Evolutionary conservation across 768 basidiomycete species (phyloP), one percentile per base, ranked within the genome.

Genomic region (Hericium alpestre): DNA sequence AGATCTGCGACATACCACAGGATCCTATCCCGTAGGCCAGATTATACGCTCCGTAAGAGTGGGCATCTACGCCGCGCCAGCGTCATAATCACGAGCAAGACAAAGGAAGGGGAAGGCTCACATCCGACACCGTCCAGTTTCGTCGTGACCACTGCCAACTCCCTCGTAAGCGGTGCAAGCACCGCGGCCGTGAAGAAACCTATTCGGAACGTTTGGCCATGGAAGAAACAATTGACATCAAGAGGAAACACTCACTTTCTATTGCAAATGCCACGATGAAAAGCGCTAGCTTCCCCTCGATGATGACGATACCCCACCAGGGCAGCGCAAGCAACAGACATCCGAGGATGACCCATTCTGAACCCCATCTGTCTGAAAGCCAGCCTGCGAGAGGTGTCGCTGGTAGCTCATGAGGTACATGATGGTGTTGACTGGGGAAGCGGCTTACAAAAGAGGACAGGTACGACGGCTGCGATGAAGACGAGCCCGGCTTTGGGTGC

Each of bases 21-120:
- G 82, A 77, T 32, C 85, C 87, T 56, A 85, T 65, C 1, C 83
- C 86, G 59, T 82, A 87, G 2, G 80, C 80, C 11, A 89, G 64
- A 69, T 88, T 90, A 65, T 87, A 87, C 0, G 81, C 82, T 3
- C 81, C 87, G 63, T 87, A 90, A 3, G 86, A 76, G 63, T 89
- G 86, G 0, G 79, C 87, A 67, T 84, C 87, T 89, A 61, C 32
- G 32, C 8, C 32, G 9, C 32, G 9, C 32, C 32, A 32, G 8
- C 32, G 9, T 32, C 32, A 32, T 32, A 10, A 32, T 32, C 32
- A 32, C 32, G 2, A 32, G 1, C 32, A 32, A 10, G 32, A 32
- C 32, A 32, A 1, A 10, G 32, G 32, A 9, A 10, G 2, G 32
- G 8, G 32, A 32, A 32, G 32, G 50, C 84, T 66, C 64, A 82